Evolutionary conservation across 352 stramenopile genomes (phyloP).

Genomic region (Pythium scleroteichum): DNA sequence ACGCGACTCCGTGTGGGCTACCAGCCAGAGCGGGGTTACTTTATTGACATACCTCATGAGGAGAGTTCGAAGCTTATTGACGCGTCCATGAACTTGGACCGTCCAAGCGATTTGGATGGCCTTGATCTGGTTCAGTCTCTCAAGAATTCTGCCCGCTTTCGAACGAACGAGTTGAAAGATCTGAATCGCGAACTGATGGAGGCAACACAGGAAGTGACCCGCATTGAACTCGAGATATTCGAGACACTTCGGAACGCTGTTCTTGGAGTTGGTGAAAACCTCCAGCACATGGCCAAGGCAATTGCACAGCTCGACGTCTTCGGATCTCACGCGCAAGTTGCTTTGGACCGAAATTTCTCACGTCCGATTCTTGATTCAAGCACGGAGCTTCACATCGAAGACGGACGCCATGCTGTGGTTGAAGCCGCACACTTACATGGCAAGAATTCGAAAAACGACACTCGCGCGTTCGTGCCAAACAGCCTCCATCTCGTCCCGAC

Average conservation of each 20-base stretch:
- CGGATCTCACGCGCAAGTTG: slow-evolving; percentile 65
- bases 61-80: slow-evolving; percentile 50
- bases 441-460: slow-evolving; percentile 42
- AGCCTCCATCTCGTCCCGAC: slow-evolving; percentile 51
- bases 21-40: slow-evolving; percentile 63
- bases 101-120: slow-evolving; percentile 30
- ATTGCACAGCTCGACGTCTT: slow-evolving; percentile 65
- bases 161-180: slow-evolving; percentile 58
- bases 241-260: slow-evolving; percentile 36
- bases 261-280: slow-evolving; percentile 27
- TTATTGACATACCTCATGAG: slow-evolving; percentile 66
- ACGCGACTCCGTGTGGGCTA: slow-evolving; percentile 60
- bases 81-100: not conserved
- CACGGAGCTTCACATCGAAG: slow-evolving; percentile 62
- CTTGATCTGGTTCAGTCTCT: slow-evolving; percentile 62
- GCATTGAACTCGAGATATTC: slow-evolving; percentile 65
- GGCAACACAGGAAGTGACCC: slow-evolving; percentile 51
- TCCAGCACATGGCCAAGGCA: slow-evolving; percentile 54
- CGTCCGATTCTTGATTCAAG: slow-evolving; percentile 56
- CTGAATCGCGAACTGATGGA: slow-evolving; percentile 64
- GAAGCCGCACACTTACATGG: slow-evolving; percentile 59
- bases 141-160: slow-evolving; percentile 70
- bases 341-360: slow-evolving; percentile 61
- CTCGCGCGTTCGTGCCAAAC: slow-evolving; percentile 70
- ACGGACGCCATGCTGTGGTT: slow-evolving; percentile 67